Evolutionary conservation across 2,329 filamentous ascomycete species (phyloP), one percentile per base, ranked within the genome.

Genomic region (Monilinia laxa): DNA sequence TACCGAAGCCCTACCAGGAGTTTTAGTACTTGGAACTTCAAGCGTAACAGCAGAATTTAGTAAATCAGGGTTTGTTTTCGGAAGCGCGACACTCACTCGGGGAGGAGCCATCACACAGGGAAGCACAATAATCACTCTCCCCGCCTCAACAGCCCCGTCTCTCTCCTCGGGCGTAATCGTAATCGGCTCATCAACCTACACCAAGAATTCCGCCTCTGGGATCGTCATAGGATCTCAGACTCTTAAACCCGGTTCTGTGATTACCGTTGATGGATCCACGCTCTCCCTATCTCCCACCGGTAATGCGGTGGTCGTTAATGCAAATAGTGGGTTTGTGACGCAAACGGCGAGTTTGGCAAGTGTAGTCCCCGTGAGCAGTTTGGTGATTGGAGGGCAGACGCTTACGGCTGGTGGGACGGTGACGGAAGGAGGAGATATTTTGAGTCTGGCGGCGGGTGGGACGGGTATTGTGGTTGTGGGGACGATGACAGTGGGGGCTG

Each of bases 381-480:
- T 74, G 10, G 47, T 69, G 1, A 70, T 75, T 18, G 73, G 66
- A 0, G 72, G 73, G 2, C 69, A 75, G 66, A 75, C 71, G 0
- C 67, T 76, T n/a, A 75, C 71, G 3, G 65, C 68, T 20, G 73
- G 73, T 7, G 73, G 73, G 4, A 60, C 54, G 5, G 66, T 75
- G 12, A 75, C 74, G 0, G 70, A 75, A 14, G 74, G 74, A 4
- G 71, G 71, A 3, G 73, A 75, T 25, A 70, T 75, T 1, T 64
- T 75, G 20, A 70, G 67, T 64, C 64, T 75, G n/a, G 70, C 71
- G 11, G 67, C 71, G 4, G 63, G 66, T 9, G 72, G 73, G 4
- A 72, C 68, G 0, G 68, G 68, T 1, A 65, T 74, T 5, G 65
- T 71, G 20, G 70, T 74, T 23, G 68, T 75, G 16, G 71, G 72